Evolutionary conservation across 2,329 filamentous ascomycete genomes (phyloP).

Genomic region (Juglanconis juglandina): DNA sequence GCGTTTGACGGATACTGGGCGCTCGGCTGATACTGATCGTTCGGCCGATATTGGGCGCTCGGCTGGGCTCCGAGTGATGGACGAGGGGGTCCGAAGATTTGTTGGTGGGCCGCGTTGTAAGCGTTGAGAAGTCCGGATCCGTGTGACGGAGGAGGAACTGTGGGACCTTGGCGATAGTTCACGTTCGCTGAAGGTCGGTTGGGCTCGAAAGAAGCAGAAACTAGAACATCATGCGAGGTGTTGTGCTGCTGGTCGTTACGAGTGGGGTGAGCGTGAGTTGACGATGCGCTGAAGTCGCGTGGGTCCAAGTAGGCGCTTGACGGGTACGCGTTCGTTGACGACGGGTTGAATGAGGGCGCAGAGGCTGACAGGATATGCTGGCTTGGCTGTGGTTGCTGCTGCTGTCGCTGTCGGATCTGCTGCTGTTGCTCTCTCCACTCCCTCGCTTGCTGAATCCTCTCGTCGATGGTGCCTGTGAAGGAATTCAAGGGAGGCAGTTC

Average conservation of each 20-base stretch:
- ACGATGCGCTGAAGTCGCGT: neutral
- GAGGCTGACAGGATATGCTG: neutral
- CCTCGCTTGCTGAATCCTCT: neutral
- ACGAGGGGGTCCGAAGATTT: too few relatives aligned
- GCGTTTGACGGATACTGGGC: neutral
- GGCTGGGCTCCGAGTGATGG: too few relatives aligned
- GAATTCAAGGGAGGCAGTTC: constrained; percentile 5
- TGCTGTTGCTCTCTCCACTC: constrained; percentile 4
- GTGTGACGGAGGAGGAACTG: too few relatives aligned
- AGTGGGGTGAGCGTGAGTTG: neutral
- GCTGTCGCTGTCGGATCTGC: neutral
- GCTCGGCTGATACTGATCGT: too few relatives aligned
- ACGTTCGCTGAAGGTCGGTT: too few relatives aligned
- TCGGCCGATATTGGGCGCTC: too few relatives aligned
- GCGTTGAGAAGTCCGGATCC: too few relatives aligned
- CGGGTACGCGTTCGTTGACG: neutral
- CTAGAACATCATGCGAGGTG: neutral
- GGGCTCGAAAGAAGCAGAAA: neutral
- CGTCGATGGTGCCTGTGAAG: constrained; percentile 6
- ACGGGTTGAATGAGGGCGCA: neutral
- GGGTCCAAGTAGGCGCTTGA: neutral
- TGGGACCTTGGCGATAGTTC: too few relatives aligned
- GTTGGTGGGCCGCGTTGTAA: too few relatives aligned
- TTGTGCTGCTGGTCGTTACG: neutral
- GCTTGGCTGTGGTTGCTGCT: neutral